These are phyloP conservation scores for Leishmania martiniquensis DNA, from an alignment of 208 protist species.

Conservation along the genomic window DNA sequence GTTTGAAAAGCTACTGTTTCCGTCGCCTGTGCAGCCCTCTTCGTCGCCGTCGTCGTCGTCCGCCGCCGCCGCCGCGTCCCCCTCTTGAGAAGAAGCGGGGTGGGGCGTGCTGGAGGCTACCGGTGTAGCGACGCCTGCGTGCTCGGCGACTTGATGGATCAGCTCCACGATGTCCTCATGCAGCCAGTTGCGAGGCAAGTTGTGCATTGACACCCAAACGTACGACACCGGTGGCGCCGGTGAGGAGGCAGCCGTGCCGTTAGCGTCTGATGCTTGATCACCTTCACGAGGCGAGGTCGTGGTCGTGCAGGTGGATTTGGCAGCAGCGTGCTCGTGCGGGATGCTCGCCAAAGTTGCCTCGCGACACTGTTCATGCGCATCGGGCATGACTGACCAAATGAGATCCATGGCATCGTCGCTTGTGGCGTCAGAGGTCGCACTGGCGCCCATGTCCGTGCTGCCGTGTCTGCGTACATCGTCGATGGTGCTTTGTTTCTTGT, in stretches of 20 bases:
- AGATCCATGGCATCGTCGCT: conserved; percentile 29
- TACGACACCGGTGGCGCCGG: neutral
- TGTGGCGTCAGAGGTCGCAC: neutral
- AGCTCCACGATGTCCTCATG: conserved; percentile 86
- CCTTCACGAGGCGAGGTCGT: neutral
- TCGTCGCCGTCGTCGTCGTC: no score
- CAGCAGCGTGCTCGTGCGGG: neutral
- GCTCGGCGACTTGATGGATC: conserved; percentile 72
- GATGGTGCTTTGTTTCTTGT: neutral
- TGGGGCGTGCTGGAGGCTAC: neutral
- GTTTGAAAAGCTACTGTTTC: conserved; percentile 31
- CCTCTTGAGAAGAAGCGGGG: neutral
- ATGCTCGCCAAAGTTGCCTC: neutral
- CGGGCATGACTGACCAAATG: conserved; percentile 16
- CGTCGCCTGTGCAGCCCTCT: conserved; percentile 25
- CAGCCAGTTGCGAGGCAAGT: conserved; percentile 80
- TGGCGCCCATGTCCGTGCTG: neutral
- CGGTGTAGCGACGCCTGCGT: conserved; percentile 61
- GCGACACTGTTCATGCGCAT: neutral
- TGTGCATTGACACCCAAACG: conserved; percentile 65
- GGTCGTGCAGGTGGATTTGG: neutral
- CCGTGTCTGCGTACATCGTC: neutral
- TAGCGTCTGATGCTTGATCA: neutral
- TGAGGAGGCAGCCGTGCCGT: neutral
- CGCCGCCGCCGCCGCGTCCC: conserved; percentile 7